These are phyloP conservation scores for Puccinia triticina DNA, from an alignment of 1,284 basidiomycete genomes.

Conservation along the genomic window DNA sequence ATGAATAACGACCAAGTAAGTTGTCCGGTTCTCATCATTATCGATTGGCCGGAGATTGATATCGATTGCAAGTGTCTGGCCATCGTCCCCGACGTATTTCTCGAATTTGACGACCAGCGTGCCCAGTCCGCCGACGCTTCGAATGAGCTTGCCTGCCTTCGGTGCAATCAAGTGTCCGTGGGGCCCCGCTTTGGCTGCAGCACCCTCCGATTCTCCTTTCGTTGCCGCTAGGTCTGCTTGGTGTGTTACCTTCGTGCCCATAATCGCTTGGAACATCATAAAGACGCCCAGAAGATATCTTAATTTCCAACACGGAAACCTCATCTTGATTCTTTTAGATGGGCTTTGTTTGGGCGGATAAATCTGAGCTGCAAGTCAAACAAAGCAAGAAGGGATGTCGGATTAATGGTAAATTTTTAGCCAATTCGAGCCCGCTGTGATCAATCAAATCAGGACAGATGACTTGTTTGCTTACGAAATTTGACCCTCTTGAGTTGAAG, in stretches of 20 bases:
- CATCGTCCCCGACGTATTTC: slow-evolving; percentile 34
- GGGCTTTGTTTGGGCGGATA: no score
- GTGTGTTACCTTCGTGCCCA: neutral
- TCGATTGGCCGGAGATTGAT: slow-evolving; percentile 12
- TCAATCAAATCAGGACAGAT: no score
- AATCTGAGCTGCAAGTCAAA: no score
- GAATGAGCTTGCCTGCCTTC: slow-evolving; percentile 23
- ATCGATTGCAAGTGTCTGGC: slow-evolving; percentile 29
- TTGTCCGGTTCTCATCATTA: neutral
- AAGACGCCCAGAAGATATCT: no score
- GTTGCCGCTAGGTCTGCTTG: neutral
- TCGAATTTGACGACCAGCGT: neutral
- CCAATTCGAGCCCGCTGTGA: no score
- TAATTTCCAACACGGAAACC: no score
- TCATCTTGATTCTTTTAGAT: no score
- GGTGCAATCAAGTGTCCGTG: slow-evolving; percentile 12
- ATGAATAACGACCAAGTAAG: slow-evolving; percentile 9
- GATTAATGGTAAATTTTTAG: no score
- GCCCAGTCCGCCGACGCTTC: slow-evolving; percentile 24
- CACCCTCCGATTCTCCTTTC: neutral
- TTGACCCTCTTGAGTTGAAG: no score
- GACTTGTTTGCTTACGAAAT: no score
- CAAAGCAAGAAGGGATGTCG: no score
- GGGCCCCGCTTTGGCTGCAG: neutral
- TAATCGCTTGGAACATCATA: neutral